Evolutionary conservation across 1,284 basidiomycete genomes (phyloP).

Genomic region (Tylopilus orsonianus): DNA sequence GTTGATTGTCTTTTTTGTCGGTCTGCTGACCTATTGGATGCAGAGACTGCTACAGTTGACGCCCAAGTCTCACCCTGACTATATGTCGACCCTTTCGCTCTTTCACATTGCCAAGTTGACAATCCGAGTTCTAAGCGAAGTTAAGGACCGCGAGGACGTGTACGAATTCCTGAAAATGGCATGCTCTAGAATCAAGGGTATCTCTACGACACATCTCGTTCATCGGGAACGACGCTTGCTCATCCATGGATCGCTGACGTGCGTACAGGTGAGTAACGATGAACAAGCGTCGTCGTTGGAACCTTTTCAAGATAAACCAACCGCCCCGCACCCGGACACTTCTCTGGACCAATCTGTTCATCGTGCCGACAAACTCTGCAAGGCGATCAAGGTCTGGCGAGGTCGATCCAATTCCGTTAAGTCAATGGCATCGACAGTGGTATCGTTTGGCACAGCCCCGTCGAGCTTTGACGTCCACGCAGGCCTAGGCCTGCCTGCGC

Average conservation of each 20-base stretch:
- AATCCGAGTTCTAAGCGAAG: slow-evolving; percentile 75
- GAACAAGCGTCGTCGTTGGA: slow-evolving; percentile 1
- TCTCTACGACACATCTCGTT: slow-evolving; percentile 55
- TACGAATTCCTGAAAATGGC: slow-evolving; percentile 71
- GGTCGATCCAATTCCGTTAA: slow-evolving; percentile 46
- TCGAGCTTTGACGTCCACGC: slow-evolving; percentile 30
- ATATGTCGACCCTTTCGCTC: slow-evolving; percentile 64
- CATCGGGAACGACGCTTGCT: slow-evolving; percentile 72
- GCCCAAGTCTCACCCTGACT: slow-evolving; percentile 66
- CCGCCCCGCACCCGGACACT: not conserved
- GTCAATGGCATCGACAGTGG: slow-evolving; percentile 45
- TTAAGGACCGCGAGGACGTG: slow-evolving; percentile 82
- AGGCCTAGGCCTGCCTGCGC: slow-evolving; percentile 3
- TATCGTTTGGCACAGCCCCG: slow-evolving; percentile 34
- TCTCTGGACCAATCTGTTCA: not conserved
- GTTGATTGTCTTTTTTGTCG: not conserved
- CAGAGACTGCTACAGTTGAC: slow-evolving; percentile 69
- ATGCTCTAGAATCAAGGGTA: slow-evolving; percentile 55
- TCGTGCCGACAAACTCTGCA: slow-evolving; percentile 27
- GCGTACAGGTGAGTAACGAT: slow-evolving; percentile 31
- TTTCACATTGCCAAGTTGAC: slow-evolving; percentile 66
- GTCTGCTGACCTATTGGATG: slow-evolving; percentile 10
- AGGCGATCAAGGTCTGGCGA: slow-evolving; percentile 35
- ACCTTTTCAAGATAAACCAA: not conserved
- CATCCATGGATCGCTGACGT: slow-evolving; percentile 58